Evolutionary conservation across 2,329 filamentous ascomycete genomes (phyloP).

Genomic region (Bretziella fagacearum): DNA sequence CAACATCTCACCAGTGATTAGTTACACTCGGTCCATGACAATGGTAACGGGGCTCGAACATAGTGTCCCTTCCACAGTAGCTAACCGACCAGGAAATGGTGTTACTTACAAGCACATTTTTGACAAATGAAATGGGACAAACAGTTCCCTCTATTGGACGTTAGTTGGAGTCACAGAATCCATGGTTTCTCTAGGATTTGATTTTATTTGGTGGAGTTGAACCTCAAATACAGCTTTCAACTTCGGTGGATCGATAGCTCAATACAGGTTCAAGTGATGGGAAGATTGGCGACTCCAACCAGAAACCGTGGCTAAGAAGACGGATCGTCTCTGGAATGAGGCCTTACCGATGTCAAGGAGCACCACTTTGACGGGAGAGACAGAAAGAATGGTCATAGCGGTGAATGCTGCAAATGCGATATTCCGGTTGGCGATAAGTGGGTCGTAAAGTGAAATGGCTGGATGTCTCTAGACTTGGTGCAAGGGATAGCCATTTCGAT

Average conservation of each 20-base stretch:
- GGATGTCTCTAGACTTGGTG: too few relatives aligned
- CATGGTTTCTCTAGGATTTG: too few relatives aligned
- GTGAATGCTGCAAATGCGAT: neutral
- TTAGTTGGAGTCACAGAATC: constrained; percentile 1
- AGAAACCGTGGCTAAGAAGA: too few relatives aligned
- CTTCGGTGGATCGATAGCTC: too few relatives aligned
- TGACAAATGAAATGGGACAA: constrained; percentile 71
- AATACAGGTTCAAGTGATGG: too few relatives aligned
- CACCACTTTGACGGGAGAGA: constrained; percentile 26
- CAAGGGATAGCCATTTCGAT: neutral
- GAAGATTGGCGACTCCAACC: too few relatives aligned
- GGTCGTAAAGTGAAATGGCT: neutral
- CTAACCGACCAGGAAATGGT: neutral
- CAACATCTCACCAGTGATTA: too few relatives aligned
- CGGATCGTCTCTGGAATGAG: neutral
- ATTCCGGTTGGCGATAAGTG: too few relatives aligned
- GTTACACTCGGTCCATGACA: neutral
- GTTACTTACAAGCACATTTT: constrained; percentile 57
- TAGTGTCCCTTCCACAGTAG: too few relatives aligned
- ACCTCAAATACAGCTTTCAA: neutral
- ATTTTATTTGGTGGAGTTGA: too few relatives aligned
- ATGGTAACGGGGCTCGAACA: neutral
- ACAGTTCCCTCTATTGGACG: constrained; percentile 53
- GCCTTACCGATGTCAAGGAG: constrained; percentile 43
- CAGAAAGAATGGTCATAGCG: neutral